A percentile compares a stretch with the other conserved stretches of the same genome.
phyloP scores from a whole-genome alignment of 108 stramenopile genomes.

The Pseudonitzschia multiseries region DNA sequence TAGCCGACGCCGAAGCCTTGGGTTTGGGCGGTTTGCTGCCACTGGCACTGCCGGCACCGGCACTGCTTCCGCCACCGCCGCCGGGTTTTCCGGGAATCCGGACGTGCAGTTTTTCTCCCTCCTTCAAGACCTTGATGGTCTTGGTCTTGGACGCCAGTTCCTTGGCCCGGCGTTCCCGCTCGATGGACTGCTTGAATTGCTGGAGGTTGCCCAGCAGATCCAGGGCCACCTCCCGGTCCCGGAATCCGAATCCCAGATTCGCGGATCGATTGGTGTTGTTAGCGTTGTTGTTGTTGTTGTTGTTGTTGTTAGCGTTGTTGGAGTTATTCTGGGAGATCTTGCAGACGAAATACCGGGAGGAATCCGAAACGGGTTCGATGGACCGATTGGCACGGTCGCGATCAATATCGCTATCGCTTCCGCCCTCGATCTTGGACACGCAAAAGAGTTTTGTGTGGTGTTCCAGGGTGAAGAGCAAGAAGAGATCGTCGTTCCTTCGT shows the following conservation, averaged over 20 bases:
- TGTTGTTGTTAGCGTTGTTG: background rate
- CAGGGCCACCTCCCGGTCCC: conserved; percentile 72
- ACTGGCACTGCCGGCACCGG: no score
- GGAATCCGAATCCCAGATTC: conserved; percentile 75
- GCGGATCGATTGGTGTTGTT: conserved; percentile 30
- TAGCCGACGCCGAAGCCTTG: background rate
- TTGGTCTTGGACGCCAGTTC: conserved; percentile 27
- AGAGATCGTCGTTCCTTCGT: conserved; percentile 41
- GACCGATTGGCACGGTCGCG: background rate
- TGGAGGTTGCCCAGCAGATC: conserved; percentile 74
- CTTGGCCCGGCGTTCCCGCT: conserved; percentile 48
- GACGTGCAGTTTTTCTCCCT: conserved; percentile 81
- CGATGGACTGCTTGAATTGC: conserved; percentile 56
- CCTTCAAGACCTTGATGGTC: conserved; percentile 55
- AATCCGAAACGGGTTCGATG: conserved; percentile 45
- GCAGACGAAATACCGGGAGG: conserved; percentile 67
- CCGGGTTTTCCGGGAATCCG: conserved; percentile 17
- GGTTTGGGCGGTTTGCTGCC: background rate
- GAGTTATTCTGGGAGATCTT: conserved; percentile 36
- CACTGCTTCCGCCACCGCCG: background rate
- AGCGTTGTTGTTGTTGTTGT: background rate
- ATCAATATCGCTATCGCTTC: background rate
- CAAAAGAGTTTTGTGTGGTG: conserved; percentile 39
- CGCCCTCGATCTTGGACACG: conserved; percentile 15
- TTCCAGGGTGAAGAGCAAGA: conserved; percentile 38